phyloP scores from a whole-genome alignment of 805 yeast species.

The Wickerhamiella allomyrinae region DNA sequence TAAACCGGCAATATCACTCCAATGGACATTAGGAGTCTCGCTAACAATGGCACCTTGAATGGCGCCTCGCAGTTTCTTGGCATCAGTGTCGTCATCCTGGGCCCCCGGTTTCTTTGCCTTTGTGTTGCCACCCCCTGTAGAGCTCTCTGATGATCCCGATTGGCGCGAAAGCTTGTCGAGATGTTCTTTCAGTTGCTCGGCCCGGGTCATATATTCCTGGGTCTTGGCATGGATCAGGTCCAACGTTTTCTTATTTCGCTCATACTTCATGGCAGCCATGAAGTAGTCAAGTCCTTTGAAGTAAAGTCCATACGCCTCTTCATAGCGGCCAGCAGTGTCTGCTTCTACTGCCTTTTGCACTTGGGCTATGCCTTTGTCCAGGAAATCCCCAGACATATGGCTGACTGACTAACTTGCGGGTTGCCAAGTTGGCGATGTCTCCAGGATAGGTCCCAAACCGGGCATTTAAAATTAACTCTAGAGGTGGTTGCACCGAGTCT shows the following conservation, averaged over 20 bases:
- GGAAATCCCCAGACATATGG: slow-evolving; percentile 45
- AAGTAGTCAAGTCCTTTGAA: slow-evolving; percentile 87
- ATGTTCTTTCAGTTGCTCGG: slow-evolving; percentile 86
- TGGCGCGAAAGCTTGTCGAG: slow-evolving; percentile 45
- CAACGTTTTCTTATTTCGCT: slow-evolving; percentile 78
- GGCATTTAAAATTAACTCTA: too few relatives aligned
- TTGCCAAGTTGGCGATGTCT: too few relatives aligned
- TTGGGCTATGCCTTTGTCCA: slow-evolving; percentile 86
- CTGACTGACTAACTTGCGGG: not conserved
- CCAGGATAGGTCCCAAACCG: too few relatives aligned
- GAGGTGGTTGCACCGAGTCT: too few relatives aligned
- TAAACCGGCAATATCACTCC: slow-evolving; percentile 94
- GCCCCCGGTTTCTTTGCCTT: slow-evolving; percentile 32
- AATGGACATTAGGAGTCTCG: slow-evolving; percentile 81
- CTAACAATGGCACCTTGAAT: slow-evolving; percentile 80
- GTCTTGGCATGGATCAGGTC: slow-evolving; percentile 79
- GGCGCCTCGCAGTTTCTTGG: slow-evolving; percentile 81
- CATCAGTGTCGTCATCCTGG: slow-evolving; percentile 50
- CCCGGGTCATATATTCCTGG: slow-evolving; percentile 81
- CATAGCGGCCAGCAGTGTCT: slow-evolving; percentile 77
- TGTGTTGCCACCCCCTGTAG: slow-evolving; percentile 44
- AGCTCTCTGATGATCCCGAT: slow-evolving; percentile 35
- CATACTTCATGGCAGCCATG: slow-evolving; percentile 90
- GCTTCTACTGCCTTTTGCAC: slow-evolving; percentile 93
- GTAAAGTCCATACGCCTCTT: slow-evolving; percentile 86